These are phyloP conservation scores for Coemansia sp. DNA, from an alignment of 192 early-diverging fungal genomes.

Conservation along the genomic window DNA sequence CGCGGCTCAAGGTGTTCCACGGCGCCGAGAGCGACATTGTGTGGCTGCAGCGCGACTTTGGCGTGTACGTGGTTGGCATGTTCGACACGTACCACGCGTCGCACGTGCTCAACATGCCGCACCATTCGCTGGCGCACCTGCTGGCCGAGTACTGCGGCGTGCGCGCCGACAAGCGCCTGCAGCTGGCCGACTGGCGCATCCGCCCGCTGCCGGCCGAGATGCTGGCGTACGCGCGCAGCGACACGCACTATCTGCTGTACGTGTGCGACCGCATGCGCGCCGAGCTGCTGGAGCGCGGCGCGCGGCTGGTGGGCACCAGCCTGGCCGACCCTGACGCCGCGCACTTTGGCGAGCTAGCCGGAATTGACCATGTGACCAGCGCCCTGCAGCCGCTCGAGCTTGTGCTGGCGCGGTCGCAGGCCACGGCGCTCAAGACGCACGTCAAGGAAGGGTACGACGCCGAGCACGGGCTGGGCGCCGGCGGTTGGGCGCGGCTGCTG, in stretches of 20 bases:
- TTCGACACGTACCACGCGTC: slow-evolving; percentile 98
- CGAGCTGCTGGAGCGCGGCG: slow-evolving; percentile 60
- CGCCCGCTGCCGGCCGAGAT: slow-evolving; percentile 91
- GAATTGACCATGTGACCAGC: slow-evolving; percentile 37
- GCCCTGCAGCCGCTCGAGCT: slow-evolving; percentile 28
- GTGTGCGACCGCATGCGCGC: slow-evolving; percentile 91
- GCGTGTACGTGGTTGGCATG: slow-evolving; percentile 90
- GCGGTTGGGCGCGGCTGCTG: slow-evolving; percentile 73
- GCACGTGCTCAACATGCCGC: slow-evolving; percentile 72
- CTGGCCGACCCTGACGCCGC: slow-evolving; percentile 20
- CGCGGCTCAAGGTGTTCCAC: slow-evolving; percentile 87
- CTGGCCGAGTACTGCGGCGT: slow-evolving; percentile 73
- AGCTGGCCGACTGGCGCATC: slow-evolving; percentile 96
- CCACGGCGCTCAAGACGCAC: slow-evolving; percentile 65
- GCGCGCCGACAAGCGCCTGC: slow-evolving; percentile 88
- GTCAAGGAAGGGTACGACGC: slow-evolving; percentile 84
- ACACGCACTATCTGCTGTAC: slow-evolving; percentile 95
- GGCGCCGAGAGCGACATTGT: slow-evolving; percentile 94
- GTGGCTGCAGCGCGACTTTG: slow-evolving; percentile 98
- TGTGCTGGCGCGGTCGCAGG: slow-evolving; percentile 59
- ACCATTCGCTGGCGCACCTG: slow-evolving; percentile 79
- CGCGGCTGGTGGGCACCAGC: slow-evolving; percentile 38
- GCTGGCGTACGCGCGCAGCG: slow-evolving; percentile 85
- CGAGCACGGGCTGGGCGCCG: slow-evolving; percentile 67
- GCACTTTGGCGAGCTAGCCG: slow-evolving; percentile 37